Conservation (phyloP, 2,329 filamentous ascomycete genomes). For the Spiromastix sp. region DNA sequence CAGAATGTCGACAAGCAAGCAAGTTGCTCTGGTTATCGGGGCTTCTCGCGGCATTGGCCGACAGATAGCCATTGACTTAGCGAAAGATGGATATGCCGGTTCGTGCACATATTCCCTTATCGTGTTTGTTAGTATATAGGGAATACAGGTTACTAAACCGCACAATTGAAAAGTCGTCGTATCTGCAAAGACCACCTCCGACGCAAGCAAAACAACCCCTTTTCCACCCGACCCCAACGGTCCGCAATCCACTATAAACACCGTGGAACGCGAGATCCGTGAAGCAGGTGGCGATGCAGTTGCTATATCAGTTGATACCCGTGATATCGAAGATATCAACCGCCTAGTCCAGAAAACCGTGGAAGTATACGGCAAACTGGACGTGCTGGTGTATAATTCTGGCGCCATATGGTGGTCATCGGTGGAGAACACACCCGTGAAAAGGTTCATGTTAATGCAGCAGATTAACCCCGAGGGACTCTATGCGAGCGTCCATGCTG, state of each 20-base stretch:
- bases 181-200: slow-evolving; percentile 63
- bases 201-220: slow-evolving; percentile 44
- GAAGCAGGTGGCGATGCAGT: slow-evolving; percentile 53
- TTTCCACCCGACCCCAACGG: slow-evolving; percentile 74
- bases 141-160: neutral
- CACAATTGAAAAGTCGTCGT: slow-evolving; percentile 74
- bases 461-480: slow-evolving; percentile 64
- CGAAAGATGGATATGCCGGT: slow-evolving; percentile 61
- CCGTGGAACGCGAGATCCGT: slow-evolving; percentile 64
- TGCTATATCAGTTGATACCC: slow-evolving; percentile 60
- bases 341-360: slow-evolving; percentile 50
- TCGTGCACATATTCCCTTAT: slow-evolving; percentile 11
- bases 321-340: slow-evolving; percentile 52
- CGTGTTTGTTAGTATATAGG: neutral
- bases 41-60: slow-evolving; percentile 72
- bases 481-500: slow-evolving; percentile 60
- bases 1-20: slow-evolving; percentile 10
- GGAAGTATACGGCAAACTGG: slow-evolving; percentile 51
- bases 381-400: slow-evolving; percentile 71
- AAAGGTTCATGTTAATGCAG: slow-evolving; percentile 71
- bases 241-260: slow-evolving; percentile 63
- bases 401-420: slow-evolving; percentile 80
- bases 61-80: slow-evolving; percentile 68
- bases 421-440: slow-evolving; percentile 60
- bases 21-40: slow-evolving; percentile 61